Percentiles rank a stretch among this genome's conserved stretches.
These are phyloP conservation scores for Allantophomopsis lycopodina DNA, from an alignment of 2,329 filamentous ascomycete species.

Conservation along the genomic window DNA sequence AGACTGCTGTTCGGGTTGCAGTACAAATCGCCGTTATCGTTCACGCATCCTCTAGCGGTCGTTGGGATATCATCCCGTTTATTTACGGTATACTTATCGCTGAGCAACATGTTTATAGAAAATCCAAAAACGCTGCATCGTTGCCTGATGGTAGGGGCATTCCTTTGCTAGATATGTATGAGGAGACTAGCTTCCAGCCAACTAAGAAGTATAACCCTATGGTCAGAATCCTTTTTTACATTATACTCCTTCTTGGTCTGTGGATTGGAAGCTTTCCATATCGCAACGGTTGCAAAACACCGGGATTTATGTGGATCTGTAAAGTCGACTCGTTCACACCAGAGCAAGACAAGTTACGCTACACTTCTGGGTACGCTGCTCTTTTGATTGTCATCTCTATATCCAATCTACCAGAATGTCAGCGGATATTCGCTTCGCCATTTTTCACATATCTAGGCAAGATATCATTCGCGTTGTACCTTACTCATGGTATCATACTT, in stretches of 20 bases:
- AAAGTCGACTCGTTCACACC: background rate
- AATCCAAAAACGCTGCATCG: background rate
- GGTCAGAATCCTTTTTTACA: background rate
- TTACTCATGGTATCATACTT: constrained; percentile 35
- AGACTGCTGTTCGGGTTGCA: constrained; percentile 12
- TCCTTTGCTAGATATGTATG: no score
- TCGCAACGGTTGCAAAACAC: background rate
- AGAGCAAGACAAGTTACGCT: background rate
- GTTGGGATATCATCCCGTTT: background rate
- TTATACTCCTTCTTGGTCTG: background rate
- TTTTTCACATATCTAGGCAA: constrained; percentile 36
- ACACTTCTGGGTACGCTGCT: constrained; percentile 1
- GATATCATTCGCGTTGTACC: constrained; percentile 40
- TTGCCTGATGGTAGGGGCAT: background rate
- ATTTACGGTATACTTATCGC: background rate
- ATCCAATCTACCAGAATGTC: constrained; percentile 18
- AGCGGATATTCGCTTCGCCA: constrained; percentile 26
- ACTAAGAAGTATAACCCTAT: background rate
- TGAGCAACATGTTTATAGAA: background rate
- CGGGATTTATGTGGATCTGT: background rate
- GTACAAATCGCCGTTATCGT: constrained; percentile 5
- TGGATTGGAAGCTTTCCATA: background rate
- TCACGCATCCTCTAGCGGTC: background rate
- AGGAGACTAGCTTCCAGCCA: background rate
- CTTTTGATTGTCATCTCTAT: constrained; percentile 1